Evolutionary conservation across 139 green algal species (phyloP), one percentile per base, ranked within the genome.

Genomic region (Ostreobium quekettii): DNA sequence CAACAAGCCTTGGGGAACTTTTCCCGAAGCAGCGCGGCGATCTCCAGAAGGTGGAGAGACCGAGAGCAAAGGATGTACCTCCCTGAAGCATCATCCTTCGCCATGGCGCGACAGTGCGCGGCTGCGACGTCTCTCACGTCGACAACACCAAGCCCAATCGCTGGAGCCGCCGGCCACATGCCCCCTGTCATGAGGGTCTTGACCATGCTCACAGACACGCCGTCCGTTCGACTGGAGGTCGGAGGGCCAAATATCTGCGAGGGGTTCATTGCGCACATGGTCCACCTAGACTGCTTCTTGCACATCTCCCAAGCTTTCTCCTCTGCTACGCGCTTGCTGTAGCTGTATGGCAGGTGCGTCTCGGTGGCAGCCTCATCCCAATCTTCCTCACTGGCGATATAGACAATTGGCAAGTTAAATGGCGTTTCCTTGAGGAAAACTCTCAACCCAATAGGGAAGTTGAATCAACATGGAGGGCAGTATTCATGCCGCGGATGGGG

Each of bases 41-140:
- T 53, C 11, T 53, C 42, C 42, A 53, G 11, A 19, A 26, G 19
- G 19, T 26, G 19, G 15, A 53, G 19, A 19, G 42, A 53, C 19
- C 19, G 11, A 11, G 42, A 11, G 11, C 15, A 53, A 53, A 53
- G 42, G 19, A 53, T 53, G 42, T 53, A 53, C 42, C 42, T 53
- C 19, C 42, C 42, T 48, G 38, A 78, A 8, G 46, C 59, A 49
- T 19, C 19, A 26, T 53, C 19, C 15, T 53, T 19, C 11, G 19
- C 42, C 42, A 53, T 53, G 7, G 82, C 82, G 47, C 84, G 59
- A 58, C 66, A 76, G 69, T 88, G 82, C 1, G 82, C 82, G 0
- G 74, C 67, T 1, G 82, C 82, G 24, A 83, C 75, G 66, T 85
- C 80, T 15, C 78, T 71, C 15, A 85, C 68, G 47, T 88, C 82